A percentile compares a stretch with the other conserved stretches of the same genome.
phyloP scores from a whole-genome alignment of 139 green algal species.

The Coccomyxa sp. region DNA sequence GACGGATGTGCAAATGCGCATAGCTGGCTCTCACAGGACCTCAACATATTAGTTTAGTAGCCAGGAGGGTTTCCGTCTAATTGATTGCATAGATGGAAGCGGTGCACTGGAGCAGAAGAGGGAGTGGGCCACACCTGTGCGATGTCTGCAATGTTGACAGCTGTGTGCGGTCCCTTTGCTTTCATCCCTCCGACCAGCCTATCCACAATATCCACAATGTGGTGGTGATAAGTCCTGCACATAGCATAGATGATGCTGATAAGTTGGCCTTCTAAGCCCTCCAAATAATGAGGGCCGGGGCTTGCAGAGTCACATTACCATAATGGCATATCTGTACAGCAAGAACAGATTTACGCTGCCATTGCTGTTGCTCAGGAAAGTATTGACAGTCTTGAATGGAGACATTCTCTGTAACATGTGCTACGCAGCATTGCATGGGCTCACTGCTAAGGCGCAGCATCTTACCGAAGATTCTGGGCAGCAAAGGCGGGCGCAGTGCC shows the following conservation, averaged over 20 bases:
- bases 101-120: neutral
- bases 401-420: neutral
- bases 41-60: too few relatives aligned
- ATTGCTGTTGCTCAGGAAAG: neutral
- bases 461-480: too few relatives aligned
- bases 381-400: neutral
- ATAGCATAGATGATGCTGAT: neutral
- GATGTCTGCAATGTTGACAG: neutral
- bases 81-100: neutral
- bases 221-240: neutral
- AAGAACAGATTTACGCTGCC: neutral
- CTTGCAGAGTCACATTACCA: neutral
- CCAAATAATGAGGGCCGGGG: neutral
- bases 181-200: neutral
- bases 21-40: too few relatives aligned
- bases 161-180: neutral
- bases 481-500: neutral
- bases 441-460: too few relatives aligned
- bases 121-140: neutral
- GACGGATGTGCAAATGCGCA: too few relatives aligned
- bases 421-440: too few relatives aligned
- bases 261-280: neutral
- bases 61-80: too few relatives aligned
- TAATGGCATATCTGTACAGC: neutral
- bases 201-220: conserved; percentile 1